Percentiles rank a stretch among this genome's conserved stretches.
These are phyloP conservation scores for Stenocarpella maydis DNA, from an alignment of 2,329 filamentous ascomycete species.

Conservation along the genomic window DNA sequence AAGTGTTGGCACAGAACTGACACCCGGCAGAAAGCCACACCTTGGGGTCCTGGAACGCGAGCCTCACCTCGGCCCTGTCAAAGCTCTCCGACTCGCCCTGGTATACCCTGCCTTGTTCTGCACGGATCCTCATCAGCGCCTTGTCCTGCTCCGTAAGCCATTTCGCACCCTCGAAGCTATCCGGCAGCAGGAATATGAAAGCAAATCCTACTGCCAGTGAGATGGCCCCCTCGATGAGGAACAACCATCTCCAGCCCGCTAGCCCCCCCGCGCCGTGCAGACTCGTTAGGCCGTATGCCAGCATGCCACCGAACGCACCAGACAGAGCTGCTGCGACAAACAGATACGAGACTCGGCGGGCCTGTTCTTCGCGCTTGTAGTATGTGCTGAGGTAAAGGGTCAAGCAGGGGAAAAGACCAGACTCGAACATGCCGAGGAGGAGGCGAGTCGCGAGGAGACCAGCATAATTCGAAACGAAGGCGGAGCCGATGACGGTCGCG, in stretches of 20 bases:
- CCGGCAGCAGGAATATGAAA: conserved; percentile 66
- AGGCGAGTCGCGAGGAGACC: conserved; percentile 66
- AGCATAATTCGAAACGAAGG: conserved; percentile 71
- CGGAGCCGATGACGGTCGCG: conserved; percentile 56
- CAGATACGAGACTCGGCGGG: conserved; percentile 37
- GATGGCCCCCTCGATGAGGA: conserved; percentile 47
- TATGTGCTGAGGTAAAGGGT: conserved; percentile 40
- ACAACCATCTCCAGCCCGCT: conserved; percentile 49
- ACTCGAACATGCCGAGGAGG: conserved; percentile 38
- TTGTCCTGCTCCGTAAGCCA: conserved; percentile 68
- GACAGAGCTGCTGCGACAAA: conserved; percentile 48
- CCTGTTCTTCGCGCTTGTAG: conserved; percentile 38
- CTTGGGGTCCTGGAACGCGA: conserved; percentile 58
- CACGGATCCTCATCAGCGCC: conserved; percentile 54
- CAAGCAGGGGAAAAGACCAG: conserved; percentile 40
- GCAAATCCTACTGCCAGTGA: conserved; percentile 46
- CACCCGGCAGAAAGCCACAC: conserved; percentile 50
- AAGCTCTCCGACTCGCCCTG: conserved; percentile 57
- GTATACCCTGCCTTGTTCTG: conserved; percentile 54
- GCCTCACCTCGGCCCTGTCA: conserved; percentile 57
- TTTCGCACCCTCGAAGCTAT: conserved; percentile 66
- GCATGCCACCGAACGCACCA: conserved; percentile 48
- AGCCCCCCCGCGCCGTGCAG: conserved; percentile 45
- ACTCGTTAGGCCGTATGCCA: conserved; percentile 47
- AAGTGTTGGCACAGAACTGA: conserved; percentile 61